Base-by-base conservation (phyloP, 768 basidiomycete species). In the Favolaschia claudopus region DNA sequence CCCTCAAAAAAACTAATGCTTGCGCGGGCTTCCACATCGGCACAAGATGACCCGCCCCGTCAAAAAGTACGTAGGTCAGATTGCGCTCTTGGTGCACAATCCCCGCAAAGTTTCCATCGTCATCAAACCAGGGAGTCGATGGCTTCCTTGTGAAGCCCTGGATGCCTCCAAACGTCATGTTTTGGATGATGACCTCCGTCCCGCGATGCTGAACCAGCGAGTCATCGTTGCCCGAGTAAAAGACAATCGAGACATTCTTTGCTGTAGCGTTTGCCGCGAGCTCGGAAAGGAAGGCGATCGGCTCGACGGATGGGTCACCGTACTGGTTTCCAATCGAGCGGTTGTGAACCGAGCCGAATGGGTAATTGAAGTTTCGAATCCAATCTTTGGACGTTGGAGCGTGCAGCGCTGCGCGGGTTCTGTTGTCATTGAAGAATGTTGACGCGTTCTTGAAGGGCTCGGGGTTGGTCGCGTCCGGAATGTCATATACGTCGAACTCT, bases 41-140 rank as follows among this genome's bases (percentile, higher is more conserved):
- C 34, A 69, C 65, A 14, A 65, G 53, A 51, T 69, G 69, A 31
- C 64, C 62, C 40, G 58, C 58, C 25, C 65, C 60, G 44, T 55
- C 17, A 42, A 63, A 58, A 19, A 64, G 37, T 38, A 48, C 64
- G 37, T 65, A 65, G 72, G 64, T 66, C 82, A 81, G 77, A 31
- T 75, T 76, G 17, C 84, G 79, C 64, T 85, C 84, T 65, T 82
- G 82, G 62, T 85, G 84, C 2, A 84, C 72, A 37, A 85, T 78
- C 0, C 84, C 84, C 0, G 76, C 80, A 51, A 77, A 73, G 27
- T 74, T 70, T 10, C 78, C 79, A 7, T 70, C 62, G 50, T 82
- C 79, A 31, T 82, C 77, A 51, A 70, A 72, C 81, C 82, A 85
- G 0, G 81, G 73, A 0, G 84, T 85, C 4, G 77, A 72, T 0